Evolutionary conservation across 768 basidiomycete species (phyloP).

Genomic region (Leccinellum rugosiceps): DNA sequence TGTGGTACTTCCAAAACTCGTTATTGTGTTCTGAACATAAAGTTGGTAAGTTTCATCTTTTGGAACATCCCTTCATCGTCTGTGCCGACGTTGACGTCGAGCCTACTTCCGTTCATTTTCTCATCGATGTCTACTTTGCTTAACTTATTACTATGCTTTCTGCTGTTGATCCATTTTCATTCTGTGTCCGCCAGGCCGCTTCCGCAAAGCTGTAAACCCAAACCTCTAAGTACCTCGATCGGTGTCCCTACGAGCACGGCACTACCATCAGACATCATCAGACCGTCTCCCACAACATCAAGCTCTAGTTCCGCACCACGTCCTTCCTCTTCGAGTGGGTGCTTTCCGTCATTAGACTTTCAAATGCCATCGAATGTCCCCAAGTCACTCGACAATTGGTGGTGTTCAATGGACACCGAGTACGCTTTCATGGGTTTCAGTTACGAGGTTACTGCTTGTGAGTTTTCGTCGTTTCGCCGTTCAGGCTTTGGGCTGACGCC

Average conservation of each 20-base stretch:
- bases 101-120: background rate
- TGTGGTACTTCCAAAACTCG: background rate
- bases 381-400: conserved; percentile 47
- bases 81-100: conserved; percentile 2
- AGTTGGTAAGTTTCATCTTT: background rate
- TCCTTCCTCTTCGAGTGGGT: conserved; percentile 10
- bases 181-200: conserved; percentile 12
- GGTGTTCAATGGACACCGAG: conserved; percentile 62
- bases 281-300: background rate
- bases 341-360: conserved; percentile 45
- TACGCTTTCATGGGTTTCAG: conserved; percentile 78
- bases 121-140: conserved; percentile 4
- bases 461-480: conserved; percentile 15
- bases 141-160: background rate
- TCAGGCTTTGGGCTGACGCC: conserved; percentile 1
- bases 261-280: background rate
- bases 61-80: background rate
- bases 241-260: background rate
- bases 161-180: conserved; percentile 10
- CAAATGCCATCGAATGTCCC: conserved; percentile 53
- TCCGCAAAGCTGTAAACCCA: conserved; percentile 9
- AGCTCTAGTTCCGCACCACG: background rate
- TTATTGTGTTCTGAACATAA: conserved; percentile 12
- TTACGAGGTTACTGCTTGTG: conserved; percentile 68
- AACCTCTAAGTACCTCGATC: background rate